These are phyloP conservation scores for Aspergillus sp. DNA, from an alignment of 2,329 filamentous ascomycete genomes.

Conservation along the genomic window DNA sequence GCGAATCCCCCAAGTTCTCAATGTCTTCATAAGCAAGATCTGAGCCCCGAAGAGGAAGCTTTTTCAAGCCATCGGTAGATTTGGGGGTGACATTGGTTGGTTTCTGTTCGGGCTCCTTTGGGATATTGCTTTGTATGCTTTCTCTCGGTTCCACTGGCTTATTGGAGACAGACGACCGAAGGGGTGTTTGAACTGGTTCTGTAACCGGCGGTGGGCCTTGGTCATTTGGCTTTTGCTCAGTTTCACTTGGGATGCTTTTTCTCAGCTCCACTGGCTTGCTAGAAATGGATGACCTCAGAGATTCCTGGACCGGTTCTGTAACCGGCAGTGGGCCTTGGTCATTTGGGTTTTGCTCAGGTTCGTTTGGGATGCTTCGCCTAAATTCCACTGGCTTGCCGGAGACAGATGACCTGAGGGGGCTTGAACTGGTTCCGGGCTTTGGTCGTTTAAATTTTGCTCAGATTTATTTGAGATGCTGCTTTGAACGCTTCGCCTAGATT, in stretches of 20 bases:
- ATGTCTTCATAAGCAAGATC: slow-evolving; percentile 7
- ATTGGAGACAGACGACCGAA: neutral
- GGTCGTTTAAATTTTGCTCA: neutral
- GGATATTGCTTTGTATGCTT: neutral
- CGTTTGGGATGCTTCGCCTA: neutral
- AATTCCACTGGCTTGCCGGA: neutral
- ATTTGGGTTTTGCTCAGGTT: slow-evolving; percentile 3
- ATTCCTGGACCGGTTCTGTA: neutral
- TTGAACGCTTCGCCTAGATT: neutral
- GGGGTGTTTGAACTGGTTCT: neutral
- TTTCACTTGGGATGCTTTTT: neutral
- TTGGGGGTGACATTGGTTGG: neutral
- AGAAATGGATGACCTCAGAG: neutral
- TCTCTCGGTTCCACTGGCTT: neutral
- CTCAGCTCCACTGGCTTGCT: neutral
- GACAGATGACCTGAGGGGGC: neutral
- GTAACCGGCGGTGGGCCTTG: neutral
- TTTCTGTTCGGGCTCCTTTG: slow-evolving; percentile 2
- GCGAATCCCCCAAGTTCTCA: slow-evolving; percentile 12
- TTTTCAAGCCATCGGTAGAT: slow-evolving; percentile 4
- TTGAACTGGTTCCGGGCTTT: neutral
- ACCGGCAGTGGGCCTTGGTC: neutral
- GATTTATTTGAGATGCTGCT: neutral
- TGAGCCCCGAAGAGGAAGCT: neutral
- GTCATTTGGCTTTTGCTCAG: slow-evolving; percentile 1